Evolutionary conservation across 2,329 filamentous ascomycete genomes (phyloP).

Genomic region (Tricladium varicosporioides): DNA sequence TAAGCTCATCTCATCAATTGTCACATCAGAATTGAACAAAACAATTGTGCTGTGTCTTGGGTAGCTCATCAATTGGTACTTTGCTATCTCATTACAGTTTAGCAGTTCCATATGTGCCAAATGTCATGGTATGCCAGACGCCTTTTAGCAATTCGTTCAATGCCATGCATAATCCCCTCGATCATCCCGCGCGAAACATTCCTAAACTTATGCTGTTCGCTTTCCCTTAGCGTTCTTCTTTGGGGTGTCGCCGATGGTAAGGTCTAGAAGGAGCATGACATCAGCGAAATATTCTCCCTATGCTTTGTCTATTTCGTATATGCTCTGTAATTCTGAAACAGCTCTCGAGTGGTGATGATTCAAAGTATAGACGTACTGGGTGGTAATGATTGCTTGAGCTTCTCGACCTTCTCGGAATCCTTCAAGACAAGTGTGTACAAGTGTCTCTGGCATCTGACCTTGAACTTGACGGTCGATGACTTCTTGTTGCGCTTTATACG

Average conservation of each 20-base stretch:
- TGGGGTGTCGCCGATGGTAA: conserved; percentile 57
- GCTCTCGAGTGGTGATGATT: too few relatives aligned
- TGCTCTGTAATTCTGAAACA: too few relatives aligned
- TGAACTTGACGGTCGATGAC: conserved; percentile 97
- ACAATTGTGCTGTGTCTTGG: not conserved
- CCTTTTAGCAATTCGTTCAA: conserved; percentile 4
- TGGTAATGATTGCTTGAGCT: conserved; percentile 98
- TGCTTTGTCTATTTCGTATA: too few relatives aligned
- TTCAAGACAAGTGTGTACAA: conserved; percentile 98
- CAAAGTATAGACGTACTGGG: conserved; percentile 75
- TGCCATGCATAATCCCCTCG: conserved; percentile 1
- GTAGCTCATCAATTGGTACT: conserved; percentile 6
- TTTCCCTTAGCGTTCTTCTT: conserved; percentile 55
- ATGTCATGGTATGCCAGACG: conserved; percentile 10
- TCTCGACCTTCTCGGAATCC: conserved; percentile 99
- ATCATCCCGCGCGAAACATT: not conserved
- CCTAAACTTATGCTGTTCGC: conserved; percentile 31
- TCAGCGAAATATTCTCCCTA: conserved; percentile 8
- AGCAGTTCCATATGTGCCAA: conserved; percentile 4
- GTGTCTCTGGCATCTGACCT: conserved; percentile 96
- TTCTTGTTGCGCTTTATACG: conserved; percentile 96
- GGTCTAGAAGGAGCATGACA: conserved; percentile 41
- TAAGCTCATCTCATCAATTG: too few relatives aligned
- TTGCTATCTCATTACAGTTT: conserved; percentile 5
- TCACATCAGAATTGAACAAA: too few relatives aligned